Percentiles rank a stretch among this genome's conserved stretches.
Evolutionary conservation across 2,329 filamentous ascomycete species (phyloP).

Genomic region (Fusarium brevicatenulatum): DNA sequence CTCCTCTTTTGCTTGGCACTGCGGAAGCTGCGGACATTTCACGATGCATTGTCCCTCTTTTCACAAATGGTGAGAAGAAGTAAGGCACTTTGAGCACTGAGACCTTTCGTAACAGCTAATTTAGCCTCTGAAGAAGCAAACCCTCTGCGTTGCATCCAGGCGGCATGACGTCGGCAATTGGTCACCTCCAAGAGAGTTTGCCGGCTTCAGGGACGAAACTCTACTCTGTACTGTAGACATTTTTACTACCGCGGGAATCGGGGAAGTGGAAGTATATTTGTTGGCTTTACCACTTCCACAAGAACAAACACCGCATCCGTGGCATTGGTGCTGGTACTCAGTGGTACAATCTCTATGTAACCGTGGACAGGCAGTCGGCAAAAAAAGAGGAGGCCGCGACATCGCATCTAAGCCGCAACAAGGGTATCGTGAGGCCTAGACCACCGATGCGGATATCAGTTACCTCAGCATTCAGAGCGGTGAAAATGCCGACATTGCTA

Average conservation of each 20-base stretch:
- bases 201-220: constrained; percentile 5
- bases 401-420: constrained; percentile 21
- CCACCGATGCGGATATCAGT: constrained; percentile 16
- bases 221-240: background rate
- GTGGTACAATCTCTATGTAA: constrained; percentile 5
- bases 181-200: background rate
- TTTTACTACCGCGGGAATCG: background rate
- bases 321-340: constrained; percentile 16
- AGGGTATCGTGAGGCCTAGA: constrained; percentile 13
- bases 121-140: background rate
- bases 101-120: background rate
- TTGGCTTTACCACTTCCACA: background rate
- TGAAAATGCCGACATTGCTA: constrained; percentile 31
- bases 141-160: constrained; percentile 11
- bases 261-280: background rate
- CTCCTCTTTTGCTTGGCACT: constrained; percentile 24
- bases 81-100: background rate
- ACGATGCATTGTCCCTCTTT: background rate
- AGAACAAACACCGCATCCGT: constrained; percentile 16
- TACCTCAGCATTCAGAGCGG: constrained; percentile 44
- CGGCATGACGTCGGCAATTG: constrained; percentile 6
- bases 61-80: background rate
- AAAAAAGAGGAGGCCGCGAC: constrained; percentile 13
- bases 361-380: background rate
- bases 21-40: constrained; percentile 25